These are phyloP conservation scores for Grigorovia yakushimaensis DNA, from an alignment of 805 yeast species.

Conservation along the genomic window DNA sequence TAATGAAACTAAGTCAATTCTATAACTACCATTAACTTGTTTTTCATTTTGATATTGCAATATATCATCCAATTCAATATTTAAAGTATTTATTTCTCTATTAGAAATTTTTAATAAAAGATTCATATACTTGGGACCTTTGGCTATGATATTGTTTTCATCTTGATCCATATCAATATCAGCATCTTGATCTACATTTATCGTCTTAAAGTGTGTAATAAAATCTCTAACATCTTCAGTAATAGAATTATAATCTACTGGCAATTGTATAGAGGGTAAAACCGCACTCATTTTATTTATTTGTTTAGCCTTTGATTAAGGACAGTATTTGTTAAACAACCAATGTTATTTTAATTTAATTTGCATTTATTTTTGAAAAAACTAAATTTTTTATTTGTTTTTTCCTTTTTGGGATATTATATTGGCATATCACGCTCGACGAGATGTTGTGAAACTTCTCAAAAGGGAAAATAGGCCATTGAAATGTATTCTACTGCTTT, in stretches of 20 bases:
- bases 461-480: constrained; percentile 10
- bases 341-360: not conserved
- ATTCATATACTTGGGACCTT: constrained; percentile 66
- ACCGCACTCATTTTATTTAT: constrained; percentile 22
- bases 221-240: constrained; percentile 52
- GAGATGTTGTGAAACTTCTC: constrained; percentile 1
- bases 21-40: constrained; percentile 15
- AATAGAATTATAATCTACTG: constrained; percentile 64
- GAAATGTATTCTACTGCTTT: not conserved
- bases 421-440: not conserved
- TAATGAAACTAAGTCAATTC: constrained; percentile 23
- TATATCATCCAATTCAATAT: constrained; percentile 78
- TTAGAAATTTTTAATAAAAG: constrained; percentile 74
- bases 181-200: constrained; percentile 15
- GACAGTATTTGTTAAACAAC: not conserved
- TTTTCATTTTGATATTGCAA: constrained; percentile 51
- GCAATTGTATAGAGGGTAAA: constrained; percentile 57
- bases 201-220: constrained; percentile 51
- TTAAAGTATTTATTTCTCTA: constrained; percentile 60
- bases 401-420: constrained; percentile 2
- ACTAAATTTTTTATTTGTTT: not conserved
- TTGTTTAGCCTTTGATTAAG: not conserved
- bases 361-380: not conserved
- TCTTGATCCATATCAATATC: constrained; percentile 20
- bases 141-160: constrained; percentile 26